Evolutionary conservation across 805 yeast species (phyloP).

Genomic region (Ogataea thermomethanolica): DNA sequence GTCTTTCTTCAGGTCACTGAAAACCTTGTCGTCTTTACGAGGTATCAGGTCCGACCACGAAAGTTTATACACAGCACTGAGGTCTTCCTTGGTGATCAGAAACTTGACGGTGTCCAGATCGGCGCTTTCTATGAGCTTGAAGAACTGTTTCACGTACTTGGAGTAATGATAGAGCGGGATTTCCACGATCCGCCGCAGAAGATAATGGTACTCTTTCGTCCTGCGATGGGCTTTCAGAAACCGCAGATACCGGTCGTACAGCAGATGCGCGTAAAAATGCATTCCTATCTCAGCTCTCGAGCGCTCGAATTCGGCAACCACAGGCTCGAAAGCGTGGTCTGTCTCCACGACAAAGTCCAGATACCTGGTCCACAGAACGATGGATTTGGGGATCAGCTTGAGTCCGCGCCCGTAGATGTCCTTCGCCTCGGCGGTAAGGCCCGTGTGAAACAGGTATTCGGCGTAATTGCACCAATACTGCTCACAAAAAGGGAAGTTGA

Average conservation of each 20-base stretch:
- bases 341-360: conserved; percentile 38
- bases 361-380: conserved; percentile 50
- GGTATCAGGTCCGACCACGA: conserved; percentile 27
- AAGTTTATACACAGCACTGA: conserved; percentile 15
- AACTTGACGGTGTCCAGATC: conserved; percentile 26
- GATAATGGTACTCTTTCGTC: conserved; percentile 34
- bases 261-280: conserved; percentile 48
- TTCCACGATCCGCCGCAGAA: conserved; percentile 49
- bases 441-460: conserved; percentile 42
- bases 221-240: conserved; percentile 34
- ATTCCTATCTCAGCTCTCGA: conserved; percentile 49
- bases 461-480: conserved; percentile 61
- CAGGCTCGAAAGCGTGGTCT: conserved; percentile 28
- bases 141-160: conserved; percentile 40
- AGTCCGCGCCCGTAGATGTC: conserved; percentile 40
- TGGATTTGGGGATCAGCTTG: conserved; percentile 39
- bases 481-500: conserved; percentile 46
- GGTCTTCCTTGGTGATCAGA: conserved; percentile 24
- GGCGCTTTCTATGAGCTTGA: conserved; percentile 35
- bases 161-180: conserved; percentile 55
- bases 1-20: conserved; percentile 33
- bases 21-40: conserved; percentile 11
- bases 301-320: conserved; percentile 40
- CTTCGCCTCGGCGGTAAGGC: conserved; percentile 37
- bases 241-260: conserved; percentile 48